Conservation (phyloP, 2,329 filamentous ascomycete species). For the Phyllosticta citribraziliensis region DNA sequence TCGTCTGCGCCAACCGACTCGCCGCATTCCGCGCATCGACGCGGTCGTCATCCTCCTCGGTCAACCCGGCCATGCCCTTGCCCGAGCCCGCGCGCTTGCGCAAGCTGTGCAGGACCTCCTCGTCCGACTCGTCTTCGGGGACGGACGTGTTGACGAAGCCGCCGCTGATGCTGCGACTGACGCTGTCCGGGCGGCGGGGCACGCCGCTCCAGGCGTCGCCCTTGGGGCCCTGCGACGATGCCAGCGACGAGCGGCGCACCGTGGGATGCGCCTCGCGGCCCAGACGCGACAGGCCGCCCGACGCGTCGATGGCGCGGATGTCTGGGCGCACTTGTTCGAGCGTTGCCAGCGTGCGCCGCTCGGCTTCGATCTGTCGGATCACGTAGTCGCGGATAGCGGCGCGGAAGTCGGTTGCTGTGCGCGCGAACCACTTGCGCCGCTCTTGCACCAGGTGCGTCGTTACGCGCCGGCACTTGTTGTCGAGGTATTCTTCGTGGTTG, state of each 20-base stretch:
- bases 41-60: constrained; percentile 83
- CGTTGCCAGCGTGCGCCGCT: constrained; percentile 81
- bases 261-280: constrained; percentile 81
- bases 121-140: constrained; percentile 47
- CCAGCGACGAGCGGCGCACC: constrained; percentile 62
- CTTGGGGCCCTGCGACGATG: constrained; percentile 86
- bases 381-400: constrained; percentile 84
- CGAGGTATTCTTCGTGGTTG: constrained; percentile 68
- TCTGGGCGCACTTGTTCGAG: constrained; percentile 91
- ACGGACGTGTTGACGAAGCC: constrained; percentile 54
- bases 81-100: constrained; percentile 40
- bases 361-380: constrained; percentile 87
- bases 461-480: constrained; percentile 78
- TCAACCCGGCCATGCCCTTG: constrained; percentile 47
- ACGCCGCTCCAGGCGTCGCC: constrained; percentile 98
- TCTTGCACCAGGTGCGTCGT: constrained; percentile 83
- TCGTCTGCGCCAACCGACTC: constrained; percentile 85
- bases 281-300: constrained; percentile 78
- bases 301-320: constrained; percentile 83
- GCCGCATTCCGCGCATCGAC: constrained; percentile 94
- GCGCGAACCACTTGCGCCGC: constrained; percentile 80
- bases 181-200: constrained; percentile 64
- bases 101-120: constrained; percentile 35
- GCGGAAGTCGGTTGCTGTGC: constrained; percentile 76
- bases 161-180: constrained; percentile 66